Conservation (phyloP, 441 rosid species). For the Arabidopsis hybrid region DNA sequence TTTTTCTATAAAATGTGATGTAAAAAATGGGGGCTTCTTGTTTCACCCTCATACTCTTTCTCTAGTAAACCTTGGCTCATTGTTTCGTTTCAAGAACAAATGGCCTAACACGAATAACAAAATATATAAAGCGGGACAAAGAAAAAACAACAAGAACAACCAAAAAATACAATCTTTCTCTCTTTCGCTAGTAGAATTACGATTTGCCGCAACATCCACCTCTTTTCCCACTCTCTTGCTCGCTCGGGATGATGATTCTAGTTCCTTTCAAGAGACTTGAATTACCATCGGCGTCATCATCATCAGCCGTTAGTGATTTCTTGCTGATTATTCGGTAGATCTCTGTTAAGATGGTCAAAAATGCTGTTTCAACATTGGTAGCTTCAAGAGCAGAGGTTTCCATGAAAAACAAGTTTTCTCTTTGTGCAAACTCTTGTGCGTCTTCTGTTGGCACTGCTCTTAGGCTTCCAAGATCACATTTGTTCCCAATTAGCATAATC, state of each 20-base stretch:
- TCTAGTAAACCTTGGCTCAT: slow-evolving; percentile 32
- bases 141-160: neutral
- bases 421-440: slow-evolving; percentile 62
- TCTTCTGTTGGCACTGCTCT: slow-evolving; percentile 67
- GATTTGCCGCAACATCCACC: slow-evolving; percentile 63
- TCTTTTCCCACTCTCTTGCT: slow-evolving; percentile 51
- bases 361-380: slow-evolving; percentile 61
- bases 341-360: slow-evolving; percentile 67
- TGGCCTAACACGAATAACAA: slow-evolving; percentile 23
- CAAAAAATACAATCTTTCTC: neutral
- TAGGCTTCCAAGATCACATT: slow-evolving; percentile 59
- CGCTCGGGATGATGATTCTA: slow-evolving; percentile 63
- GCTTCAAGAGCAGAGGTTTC: slow-evolving; percentile 68
- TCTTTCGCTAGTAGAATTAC: slow-evolving; percentile 25
- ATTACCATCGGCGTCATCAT: slow-evolving; percentile 48
- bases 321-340: slow-evolving; percentile 72
- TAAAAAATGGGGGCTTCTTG: neutral
- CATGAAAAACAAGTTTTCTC: slow-evolving; percentile 68
- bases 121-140: slow-evolving; percentile 5
- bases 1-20: neutral
- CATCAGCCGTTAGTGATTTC: slow-evolving; percentile 65
- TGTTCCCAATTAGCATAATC: slow-evolving; percentile 64
- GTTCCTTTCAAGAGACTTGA: slow-evolving; percentile 69
- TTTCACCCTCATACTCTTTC: slow-evolving; percentile 5
- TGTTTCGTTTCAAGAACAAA: slow-evolving; percentile 40